Evolutionary conservation across 2,329 filamentous ascomycete species (phyloP).

Genomic region (Allantophomopsis cytisporea): DNA sequence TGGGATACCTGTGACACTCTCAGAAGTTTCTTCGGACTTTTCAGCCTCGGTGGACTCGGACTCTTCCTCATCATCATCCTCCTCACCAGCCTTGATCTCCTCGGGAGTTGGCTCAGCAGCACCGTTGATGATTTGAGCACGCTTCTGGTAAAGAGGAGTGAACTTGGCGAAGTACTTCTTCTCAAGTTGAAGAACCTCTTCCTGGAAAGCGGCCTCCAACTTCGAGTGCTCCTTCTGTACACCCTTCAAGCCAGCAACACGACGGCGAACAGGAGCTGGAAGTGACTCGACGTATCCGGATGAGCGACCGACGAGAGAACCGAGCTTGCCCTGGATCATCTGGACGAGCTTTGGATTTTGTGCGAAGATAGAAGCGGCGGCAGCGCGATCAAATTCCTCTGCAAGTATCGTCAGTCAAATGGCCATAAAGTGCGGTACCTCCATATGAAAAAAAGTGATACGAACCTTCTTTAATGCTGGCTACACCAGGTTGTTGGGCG

Average conservation of each 20-base stretch:
- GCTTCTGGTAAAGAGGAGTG: slow-evolving; percentile 92
- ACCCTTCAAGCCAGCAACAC: slow-evolving; percentile 90
- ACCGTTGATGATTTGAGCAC: slow-evolving; percentile 86
- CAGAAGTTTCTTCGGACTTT: slow-evolving; percentile 32
- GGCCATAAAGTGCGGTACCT: neutral
- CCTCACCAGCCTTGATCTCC: slow-evolving; percentile 78
- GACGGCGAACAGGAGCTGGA: slow-evolving; percentile 75
- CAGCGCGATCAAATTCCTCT: slow-evolving; percentile 85
- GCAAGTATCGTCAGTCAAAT: slow-evolving; percentile 10
- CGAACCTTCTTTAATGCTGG: slow-evolving; percentile 95
- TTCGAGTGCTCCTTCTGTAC: slow-evolving; percentile 98
- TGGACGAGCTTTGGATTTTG: slow-evolving; percentile 89
- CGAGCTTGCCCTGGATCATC: slow-evolving; percentile 96
- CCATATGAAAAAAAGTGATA: slow-evolving; percentile 17
- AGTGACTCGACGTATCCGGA: slow-evolving; percentile 98
- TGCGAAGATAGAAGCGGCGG: slow-evolving; percentile 86
- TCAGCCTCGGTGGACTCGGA: slow-evolving; percentile 36
- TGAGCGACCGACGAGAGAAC: slow-evolving; percentile 82
- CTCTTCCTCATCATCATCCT: slow-evolving; percentile 55
- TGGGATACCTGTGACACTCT: slow-evolving; percentile 63
- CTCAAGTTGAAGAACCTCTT: slow-evolving; percentile 94
- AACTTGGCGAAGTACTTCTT: slow-evolving; percentile 99
- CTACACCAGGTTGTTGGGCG: slow-evolving; percentile 85
- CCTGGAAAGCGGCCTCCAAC: slow-evolving; percentile 95
- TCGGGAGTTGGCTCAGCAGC: slow-evolving; percentile 70